Evolutionary conservation across 805 yeast genomes (phyloP).

Genomic region (Jamesozyma hellenica): DNA sequence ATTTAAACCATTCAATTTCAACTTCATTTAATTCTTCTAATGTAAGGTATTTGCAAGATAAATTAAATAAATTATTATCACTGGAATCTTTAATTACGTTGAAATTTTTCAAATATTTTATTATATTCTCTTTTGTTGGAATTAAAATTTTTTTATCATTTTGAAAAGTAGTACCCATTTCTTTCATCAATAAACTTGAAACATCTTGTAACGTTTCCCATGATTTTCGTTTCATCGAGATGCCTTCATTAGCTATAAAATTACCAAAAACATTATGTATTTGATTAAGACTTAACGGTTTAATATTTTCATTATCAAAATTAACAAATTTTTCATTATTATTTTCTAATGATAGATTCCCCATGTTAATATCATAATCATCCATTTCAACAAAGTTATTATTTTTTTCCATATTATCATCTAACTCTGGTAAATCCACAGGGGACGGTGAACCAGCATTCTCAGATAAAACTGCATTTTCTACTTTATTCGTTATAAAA

Average conservation of each 20-base stretch:
- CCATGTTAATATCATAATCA: too few species aligned
- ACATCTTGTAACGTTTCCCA: constrained; percentile 13
- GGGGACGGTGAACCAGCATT: too few species aligned
- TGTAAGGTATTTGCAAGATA: constrained; percentile 20
- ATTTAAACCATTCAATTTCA: constrained; percentile 13
- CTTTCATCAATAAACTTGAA: constrained; percentile 5
- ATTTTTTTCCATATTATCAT: too few species aligned
- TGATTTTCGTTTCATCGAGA: constrained; percentile 5
- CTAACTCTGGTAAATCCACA: too few species aligned
- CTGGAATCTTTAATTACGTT: constrained; percentile 9
- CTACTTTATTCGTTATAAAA: neutral
- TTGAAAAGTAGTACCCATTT: constrained; percentile 5
- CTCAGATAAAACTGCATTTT: too few species aligned
- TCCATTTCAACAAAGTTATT: neutral
- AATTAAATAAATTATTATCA: constrained; percentile 17
- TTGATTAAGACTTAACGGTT: neutral
- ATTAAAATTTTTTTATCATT: constrained; percentile 6
- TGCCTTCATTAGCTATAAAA: constrained; percentile 4
- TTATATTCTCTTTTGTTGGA: constrained; percentile 9
- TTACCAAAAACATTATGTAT: constrained; percentile 1
- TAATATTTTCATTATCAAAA: neutral
- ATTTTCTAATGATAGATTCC: too few species aligned
- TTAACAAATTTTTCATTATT: neutral
- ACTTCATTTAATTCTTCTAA: constrained; percentile 19
- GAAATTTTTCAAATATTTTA: constrained; percentile 9